These are phyloP conservation scores for Arthroderma uncinatum DNA, from an alignment of 2,329 filamentous ascomycete genomes.

Conservation along the genomic window DNA sequence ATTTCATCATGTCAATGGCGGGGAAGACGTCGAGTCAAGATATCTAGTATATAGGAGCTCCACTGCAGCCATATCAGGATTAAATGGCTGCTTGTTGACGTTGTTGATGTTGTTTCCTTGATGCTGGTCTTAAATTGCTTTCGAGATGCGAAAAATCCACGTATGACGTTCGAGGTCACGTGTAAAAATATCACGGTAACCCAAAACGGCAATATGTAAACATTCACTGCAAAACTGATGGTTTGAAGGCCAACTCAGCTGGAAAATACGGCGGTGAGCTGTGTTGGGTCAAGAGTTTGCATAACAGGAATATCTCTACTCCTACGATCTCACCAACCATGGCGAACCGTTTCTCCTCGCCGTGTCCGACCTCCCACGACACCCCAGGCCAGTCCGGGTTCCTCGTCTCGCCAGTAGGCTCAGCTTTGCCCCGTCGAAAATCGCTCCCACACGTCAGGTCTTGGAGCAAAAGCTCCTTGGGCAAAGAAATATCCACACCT, in stretches of 20 bases:
- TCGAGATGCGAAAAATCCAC: not conserved
- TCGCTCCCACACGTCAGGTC: not conserved
- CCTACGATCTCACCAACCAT: not conserved
- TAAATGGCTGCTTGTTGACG: too few relatives aligned
- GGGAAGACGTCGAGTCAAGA: too few relatives aligned
- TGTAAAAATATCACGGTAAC: not conserved
- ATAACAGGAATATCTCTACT: not conserved
- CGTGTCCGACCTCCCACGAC: constrained; percentile 32
- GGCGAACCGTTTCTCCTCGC: constrained; percentile 24
- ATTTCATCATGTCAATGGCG: too few relatives aligned
- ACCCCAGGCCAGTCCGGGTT: constrained; percentile 33
- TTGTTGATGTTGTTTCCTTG: not conserved
- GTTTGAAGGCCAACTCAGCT: not conserved
- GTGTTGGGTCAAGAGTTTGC: not conserved
- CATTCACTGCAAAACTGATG: not conserved
- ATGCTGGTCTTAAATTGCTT: not conserved
- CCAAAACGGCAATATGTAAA: constrained; percentile 8
- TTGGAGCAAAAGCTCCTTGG: not conserved
- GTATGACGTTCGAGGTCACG: not conserved
- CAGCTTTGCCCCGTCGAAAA: constrained; percentile 23
- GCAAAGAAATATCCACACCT: not conserved
- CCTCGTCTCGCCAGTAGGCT: constrained; percentile 28
- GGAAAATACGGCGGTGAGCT: not conserved
- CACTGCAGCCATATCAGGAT: too few relatives aligned
- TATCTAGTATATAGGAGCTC: too few relatives aligned